Evolutionary conservation across 768 basidiomycete species (phyloP).

Genomic region (Tubosaeta brunneosetosa): DNA sequence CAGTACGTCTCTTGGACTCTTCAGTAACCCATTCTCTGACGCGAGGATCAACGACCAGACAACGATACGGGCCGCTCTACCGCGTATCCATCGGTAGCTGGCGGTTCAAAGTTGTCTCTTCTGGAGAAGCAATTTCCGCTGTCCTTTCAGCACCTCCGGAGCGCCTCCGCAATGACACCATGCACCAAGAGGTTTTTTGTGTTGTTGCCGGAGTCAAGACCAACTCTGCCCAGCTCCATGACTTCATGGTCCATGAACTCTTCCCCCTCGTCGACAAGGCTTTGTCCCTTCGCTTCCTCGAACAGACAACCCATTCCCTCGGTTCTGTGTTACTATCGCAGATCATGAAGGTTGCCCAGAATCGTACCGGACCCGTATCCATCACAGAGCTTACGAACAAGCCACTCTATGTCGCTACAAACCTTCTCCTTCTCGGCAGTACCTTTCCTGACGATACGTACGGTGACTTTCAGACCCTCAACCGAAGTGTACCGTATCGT

Average conservation of each 20-base stretch:
- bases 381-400: slow-evolving; percentile 13
- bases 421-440: slow-evolving; percentile 17
- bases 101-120: slow-evolving; percentile 14
- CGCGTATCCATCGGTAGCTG: slow-evolving; percentile 17
- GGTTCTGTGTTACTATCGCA: slow-evolving; percentile 9
- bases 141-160: slow-evolving; percentile 3
- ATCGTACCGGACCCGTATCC: slow-evolving; percentile 5
- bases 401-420: slow-evolving; percentile 17
- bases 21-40: background rate
- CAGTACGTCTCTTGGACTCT: slow-evolving; percentile 13
- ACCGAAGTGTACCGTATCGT: slow-evolving; percentile 16
- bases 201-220: slow-evolving; percentile 10
- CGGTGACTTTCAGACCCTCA: slow-evolving; percentile 17
- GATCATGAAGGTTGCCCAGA: slow-evolving; percentile 5
- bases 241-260: slow-evolving; percentile 16
- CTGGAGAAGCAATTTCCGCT: slow-evolving; percentile 9
- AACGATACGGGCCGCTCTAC: slow-evolving; percentile 12
- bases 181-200: slow-evolving; percentile 9
- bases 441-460: slow-evolving; percentile 18
- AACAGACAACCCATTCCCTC: slow-evolving; percentile 9
- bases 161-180: slow-evolving; percentile 9
- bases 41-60: slow-evolving; percentile 1
- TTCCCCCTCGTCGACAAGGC: slow-evolving; percentile 20
- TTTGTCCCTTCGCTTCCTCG: slow-evolving; percentile 12
- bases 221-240: slow-evolving; percentile 7